These are phyloP conservation scores for Sicyos edulis DNA, from an alignment of 306 rosid species.

Conservation along the genomic window DNA sequence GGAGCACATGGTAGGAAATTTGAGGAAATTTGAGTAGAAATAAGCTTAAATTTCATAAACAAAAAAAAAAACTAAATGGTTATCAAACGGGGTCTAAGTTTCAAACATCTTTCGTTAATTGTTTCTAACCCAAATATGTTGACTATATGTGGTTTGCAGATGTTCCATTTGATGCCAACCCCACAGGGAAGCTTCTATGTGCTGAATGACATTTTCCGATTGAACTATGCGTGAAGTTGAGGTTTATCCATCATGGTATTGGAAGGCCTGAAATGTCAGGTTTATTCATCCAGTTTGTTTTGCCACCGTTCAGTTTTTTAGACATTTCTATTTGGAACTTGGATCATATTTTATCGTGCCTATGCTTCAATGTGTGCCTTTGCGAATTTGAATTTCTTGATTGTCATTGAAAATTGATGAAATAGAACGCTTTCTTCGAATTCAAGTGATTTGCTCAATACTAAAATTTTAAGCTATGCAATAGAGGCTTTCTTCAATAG, in stretches of 20 bases:
- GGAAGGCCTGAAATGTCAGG: constrained; percentile 2
- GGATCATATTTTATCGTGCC: constrained; percentile 15
- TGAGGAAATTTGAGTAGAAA: too few species aligned
- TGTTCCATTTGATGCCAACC: constrained; percentile 99
- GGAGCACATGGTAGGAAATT: too few species aligned
- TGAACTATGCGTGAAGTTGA: constrained; percentile 77
- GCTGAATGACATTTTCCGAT: constrained; percentile 82
- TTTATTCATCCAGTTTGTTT: constrained; percentile 9
- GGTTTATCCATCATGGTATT: not conserved
- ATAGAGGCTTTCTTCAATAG: too few species aligned
- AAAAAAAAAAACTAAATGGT: too few species aligned
- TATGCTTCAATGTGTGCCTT: constrained; percentile 21
- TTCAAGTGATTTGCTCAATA: constrained; percentile 13
- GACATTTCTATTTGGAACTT: constrained; percentile 9
- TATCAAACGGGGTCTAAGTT: too few species aligned
- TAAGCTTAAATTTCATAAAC: too few species aligned
- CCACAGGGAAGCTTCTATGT: constrained; percentile 80
- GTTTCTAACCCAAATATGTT: not conserved
- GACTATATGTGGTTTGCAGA: constrained; percentile 28
- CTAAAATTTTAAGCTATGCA: not conserved
- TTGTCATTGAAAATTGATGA: constrained; percentile 13
- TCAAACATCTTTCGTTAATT: too few species aligned
- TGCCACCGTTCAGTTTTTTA: constrained; percentile 12
- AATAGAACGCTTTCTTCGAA: constrained; percentile 11
- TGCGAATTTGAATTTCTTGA: constrained; percentile 9